A percentile compares a stretch with the other conserved stretches of the same genome.
Evolutionary conservation across 2,329 filamentous ascomycete species (phyloP).

Genomic region (Neofusicoccum ribis): DNA sequence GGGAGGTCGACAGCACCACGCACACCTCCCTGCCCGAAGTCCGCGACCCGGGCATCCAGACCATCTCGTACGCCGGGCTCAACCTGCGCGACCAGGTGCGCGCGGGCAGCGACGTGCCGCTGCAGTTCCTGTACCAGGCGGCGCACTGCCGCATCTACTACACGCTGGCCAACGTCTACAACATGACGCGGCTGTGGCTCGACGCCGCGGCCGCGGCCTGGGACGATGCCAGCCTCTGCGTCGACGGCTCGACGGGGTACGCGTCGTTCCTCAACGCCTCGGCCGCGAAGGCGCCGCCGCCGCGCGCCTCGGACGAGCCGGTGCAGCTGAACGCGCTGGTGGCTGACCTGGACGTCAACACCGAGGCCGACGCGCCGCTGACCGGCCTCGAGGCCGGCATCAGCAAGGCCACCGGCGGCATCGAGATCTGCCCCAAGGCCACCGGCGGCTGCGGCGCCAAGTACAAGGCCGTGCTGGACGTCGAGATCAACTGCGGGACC

Average conservation of each 20-base stretch:
- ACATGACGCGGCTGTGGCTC: conserved; percentile 39
- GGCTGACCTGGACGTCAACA: neutral
- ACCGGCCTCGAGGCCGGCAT: neutral
- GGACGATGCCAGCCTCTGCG: conserved; percentile 31
- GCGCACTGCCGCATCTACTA: conserved; percentile 44
- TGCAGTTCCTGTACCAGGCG: conserved; percentile 42
- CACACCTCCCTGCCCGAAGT: neutral
- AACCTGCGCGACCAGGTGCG: conserved; percentile 44
- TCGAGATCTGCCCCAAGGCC: neutral
- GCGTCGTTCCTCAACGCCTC: neutral
- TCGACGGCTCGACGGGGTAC: conserved; percentile 34
- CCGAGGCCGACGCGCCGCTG: neutral
- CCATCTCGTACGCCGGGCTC: conserved; percentile 29
- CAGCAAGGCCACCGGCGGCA: neutral
- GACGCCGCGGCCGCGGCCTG: conserved; percentile 36
- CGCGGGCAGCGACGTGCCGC: conserved; percentile 29
- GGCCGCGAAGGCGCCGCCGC: neutral
- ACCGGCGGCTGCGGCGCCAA: neutral
- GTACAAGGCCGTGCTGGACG: neutral
- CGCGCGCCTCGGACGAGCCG: neutral
- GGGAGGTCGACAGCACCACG: conserved; percentile 21
- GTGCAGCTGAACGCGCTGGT: neutral
- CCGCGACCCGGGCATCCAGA: conserved; percentile 15
- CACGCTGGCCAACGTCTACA: conserved; percentile 37
- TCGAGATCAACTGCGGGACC: neutral